phyloP scores from a whole-genome alignment of 768 basidiomycete genomes.

The Mycena haematopus region DNA sequence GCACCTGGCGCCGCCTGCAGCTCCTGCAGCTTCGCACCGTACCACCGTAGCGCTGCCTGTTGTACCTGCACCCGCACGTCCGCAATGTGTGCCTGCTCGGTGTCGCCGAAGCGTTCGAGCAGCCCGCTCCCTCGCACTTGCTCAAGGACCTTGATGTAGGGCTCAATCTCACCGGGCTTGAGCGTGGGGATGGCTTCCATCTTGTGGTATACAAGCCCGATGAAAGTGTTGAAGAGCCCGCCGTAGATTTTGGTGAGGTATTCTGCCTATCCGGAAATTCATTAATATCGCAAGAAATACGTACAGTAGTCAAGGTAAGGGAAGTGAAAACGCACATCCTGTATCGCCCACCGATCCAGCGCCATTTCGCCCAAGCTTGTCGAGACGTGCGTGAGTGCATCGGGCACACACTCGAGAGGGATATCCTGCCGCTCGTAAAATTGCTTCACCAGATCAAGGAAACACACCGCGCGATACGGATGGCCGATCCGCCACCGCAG shows the following conservation, averaged over 20 bases:
- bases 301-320: conserved; percentile 6
- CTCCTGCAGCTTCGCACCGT: conserved; percentile 65
- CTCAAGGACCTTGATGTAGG: conserved; percentile 70
- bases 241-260: conserved; percentile 72
- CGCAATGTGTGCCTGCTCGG: conserved; percentile 9
- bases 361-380: conserved; percentile 70
- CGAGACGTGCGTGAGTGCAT: conserved; percentile 77
- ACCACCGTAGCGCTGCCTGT: conserved; percentile 64
- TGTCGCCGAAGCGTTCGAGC: conserved; percentile 65
- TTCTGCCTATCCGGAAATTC: conserved; percentile 56
- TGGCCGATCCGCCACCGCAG: conserved; percentile 88
- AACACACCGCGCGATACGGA: conserved; percentile 77
- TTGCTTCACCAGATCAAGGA: conserved; percentile 84
- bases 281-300: conserved; percentile 1
- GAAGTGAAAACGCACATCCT: conserved; percentile 52
- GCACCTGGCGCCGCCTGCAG: conserved; percentile 75
- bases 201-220: conserved; percentile 82
- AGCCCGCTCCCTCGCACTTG: conserved; percentile 72
- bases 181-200: conserved; percentile 81
- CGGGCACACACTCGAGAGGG: conserved; percentile 92
- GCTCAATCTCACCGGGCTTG: conserved; percentile 71
- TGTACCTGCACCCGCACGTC: conserved; percentile 53
- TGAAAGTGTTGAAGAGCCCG: conserved; percentile 83
- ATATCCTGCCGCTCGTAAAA: conserved; percentile 91
- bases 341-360: too few species aligned